These are phyloP conservation scores for Scenedesmus sp. DNA, from an alignment of 163 green algal genomes.

Conservation along the genomic window DNA sequence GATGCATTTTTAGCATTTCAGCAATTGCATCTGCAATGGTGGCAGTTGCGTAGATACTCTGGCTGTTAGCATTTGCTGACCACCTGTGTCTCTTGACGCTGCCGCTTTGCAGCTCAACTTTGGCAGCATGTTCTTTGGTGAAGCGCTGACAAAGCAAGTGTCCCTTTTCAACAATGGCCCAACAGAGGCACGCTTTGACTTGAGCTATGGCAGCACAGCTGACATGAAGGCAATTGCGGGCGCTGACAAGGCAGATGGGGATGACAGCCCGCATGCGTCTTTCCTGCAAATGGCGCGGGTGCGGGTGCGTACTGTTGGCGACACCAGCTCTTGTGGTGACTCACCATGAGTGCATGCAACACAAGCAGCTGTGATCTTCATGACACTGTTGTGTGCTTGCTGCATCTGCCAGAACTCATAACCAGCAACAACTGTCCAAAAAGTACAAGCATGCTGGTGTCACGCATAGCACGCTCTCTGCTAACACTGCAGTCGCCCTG, in stretches of 20 bases:
- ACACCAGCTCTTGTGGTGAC: background rate
- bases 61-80: too few relatives aligned
- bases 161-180: constrained; percentile 38
- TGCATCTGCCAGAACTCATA: background rate
- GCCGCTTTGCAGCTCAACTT: constrained; percentile 43
- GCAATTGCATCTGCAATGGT: too few relatives aligned
- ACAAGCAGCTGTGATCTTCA: background rate
- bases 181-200: constrained; percentile 33
- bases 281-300: constrained; percentile 45
- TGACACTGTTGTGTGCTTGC: background rate
- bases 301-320: constrained; percentile 8
- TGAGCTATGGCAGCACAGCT: constrained; percentile 38
- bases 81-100: background rate
- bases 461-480: too few relatives aligned
- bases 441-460: background rate
- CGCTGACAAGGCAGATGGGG: background rate
- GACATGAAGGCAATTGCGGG: constrained; percentile 36
- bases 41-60: too few relatives aligned
- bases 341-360: background rate
- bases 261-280: background rate
- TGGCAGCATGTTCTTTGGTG: constrained; percentile 43
- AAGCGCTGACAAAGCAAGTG: background rate
- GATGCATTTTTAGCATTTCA: background rate
- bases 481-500: background rate
- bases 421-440: background rate